Percentiles rank a stretch among this genome's conserved stretches.
Evolutionary conservation across 768 basidiomycete species (phyloP).

Genomic region (Leucosporidium creatinivorum): DNA sequence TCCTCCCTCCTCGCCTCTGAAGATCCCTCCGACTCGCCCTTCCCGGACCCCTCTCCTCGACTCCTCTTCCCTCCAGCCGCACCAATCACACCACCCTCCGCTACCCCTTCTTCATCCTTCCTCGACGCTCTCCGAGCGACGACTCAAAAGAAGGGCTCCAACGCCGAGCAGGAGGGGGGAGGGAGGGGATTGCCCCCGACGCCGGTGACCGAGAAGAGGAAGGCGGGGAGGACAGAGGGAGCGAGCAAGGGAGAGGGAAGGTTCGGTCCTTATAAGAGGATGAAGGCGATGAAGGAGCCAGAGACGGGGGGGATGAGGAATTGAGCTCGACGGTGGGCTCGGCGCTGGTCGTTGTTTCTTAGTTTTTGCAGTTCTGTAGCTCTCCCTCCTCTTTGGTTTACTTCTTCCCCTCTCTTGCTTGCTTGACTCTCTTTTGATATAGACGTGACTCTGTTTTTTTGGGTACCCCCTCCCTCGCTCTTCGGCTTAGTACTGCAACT

Average conservation of each 20-base stretch:
- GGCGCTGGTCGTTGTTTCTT: no score
- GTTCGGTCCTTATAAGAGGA: slow-evolving; percentile 8
- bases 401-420: no score
- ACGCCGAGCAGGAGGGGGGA: neutral
- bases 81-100: neutral
- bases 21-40: slow-evolving; percentile 26
- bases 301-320: neutral
- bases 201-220: slow-evolving; percentile 24
- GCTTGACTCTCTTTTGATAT: no score
- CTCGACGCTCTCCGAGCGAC: slow-evolving; percentile 24
- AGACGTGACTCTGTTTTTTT: no score
- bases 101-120: slow-evolving; percentile 23
- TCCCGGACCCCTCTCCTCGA: slow-evolving; percentile 22
- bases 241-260: neutral
- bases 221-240: neutral
- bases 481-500: no score
- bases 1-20: slow-evolving; percentile 21
- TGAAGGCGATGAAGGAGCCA: neutral
- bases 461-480: no score
- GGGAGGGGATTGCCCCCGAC: slow-evolving; percentile 20
- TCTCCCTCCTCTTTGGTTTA: no score
- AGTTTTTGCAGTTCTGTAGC: no score
- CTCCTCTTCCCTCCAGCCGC: slow-evolving; percentile 28
- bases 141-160: neutral
- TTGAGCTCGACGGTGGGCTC: no score